These are phyloP conservation scores for Penicillium sclerotigenum DNA, from an alignment of 2,329 filamentous ascomycete genomes.

Conservation along the genomic window DNA sequence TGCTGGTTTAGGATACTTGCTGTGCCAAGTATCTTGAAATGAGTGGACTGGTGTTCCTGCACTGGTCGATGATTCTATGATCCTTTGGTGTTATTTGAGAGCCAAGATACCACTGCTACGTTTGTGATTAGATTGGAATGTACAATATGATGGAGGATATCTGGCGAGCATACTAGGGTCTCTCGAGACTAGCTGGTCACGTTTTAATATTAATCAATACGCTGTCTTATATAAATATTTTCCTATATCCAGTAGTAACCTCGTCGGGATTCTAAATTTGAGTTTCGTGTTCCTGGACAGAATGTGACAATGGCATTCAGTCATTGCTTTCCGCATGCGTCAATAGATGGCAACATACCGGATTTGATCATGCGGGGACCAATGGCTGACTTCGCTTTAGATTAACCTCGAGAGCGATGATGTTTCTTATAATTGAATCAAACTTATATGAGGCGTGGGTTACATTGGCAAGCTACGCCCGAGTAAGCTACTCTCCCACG, in stretches of 20 bases:
- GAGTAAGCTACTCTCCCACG: neutral
- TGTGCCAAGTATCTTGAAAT: neutral
- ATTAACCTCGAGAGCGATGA: neutral
- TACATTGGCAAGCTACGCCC: neutral
- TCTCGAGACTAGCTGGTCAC: slow-evolving; percentile 1
- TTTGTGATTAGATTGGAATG: slow-evolving; percentile 11
- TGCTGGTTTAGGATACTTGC: neutral
- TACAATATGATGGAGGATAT: slow-evolving; percentile 14
- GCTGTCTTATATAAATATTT: neutral
- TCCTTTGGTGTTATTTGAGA: slow-evolving; percentile 10
- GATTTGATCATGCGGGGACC: neutral
- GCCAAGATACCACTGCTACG: slow-evolving; percentile 23
- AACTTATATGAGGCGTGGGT: neutral
- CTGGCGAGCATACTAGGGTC: slow-evolving; percentile 5
- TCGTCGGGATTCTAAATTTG: neutral
- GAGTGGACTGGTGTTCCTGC: neutral
- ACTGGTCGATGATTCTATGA: slow-evolving; percentile 19
- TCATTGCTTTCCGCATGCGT: slow-evolving; percentile 3
- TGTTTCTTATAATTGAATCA: neutral
- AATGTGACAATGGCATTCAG: neutral
- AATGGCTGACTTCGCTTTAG: neutral
- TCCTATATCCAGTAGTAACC: too few species aligned
- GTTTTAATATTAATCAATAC: slow-evolving; percentile 3
- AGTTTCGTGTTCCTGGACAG: neutral
- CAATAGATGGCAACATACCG: neutral